These are phyloP conservation scores for Hyaloscypha bicolor DNA, from an alignment of 495 filamentous ascomycete species.

Conservation along the genomic window DNA sequence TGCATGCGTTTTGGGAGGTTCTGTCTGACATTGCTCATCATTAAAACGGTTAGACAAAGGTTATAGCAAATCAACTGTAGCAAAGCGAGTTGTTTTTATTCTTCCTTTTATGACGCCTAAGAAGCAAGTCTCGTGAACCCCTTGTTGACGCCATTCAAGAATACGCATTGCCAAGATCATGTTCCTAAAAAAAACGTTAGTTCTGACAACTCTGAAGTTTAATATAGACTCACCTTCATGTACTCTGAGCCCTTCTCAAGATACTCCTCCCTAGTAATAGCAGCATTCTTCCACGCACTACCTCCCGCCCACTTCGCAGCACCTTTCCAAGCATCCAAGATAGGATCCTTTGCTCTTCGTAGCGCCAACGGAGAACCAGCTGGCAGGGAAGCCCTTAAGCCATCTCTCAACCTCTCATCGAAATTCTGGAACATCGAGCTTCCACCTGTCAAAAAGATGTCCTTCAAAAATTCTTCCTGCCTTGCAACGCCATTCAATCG, in stretches of 20 bases:
- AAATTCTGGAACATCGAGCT: constrained; percentile 86
- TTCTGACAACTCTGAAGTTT: background rate
- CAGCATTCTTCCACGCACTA: constrained; percentile 47
- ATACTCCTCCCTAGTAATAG: constrained; percentile 74
- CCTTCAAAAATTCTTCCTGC: constrained; percentile 67
- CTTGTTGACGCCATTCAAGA: constrained; percentile 19
- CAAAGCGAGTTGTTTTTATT: background rate
- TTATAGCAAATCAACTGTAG: background rate
- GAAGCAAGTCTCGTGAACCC: background rate
- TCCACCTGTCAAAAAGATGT: constrained; percentile 95
- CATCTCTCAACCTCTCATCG: constrained; percentile 75
- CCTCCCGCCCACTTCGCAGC: constrained; percentile 74
- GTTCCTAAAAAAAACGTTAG: constrained; percentile 57
- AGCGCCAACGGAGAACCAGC: constrained; percentile 64
- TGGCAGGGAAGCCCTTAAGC: constrained; percentile 72
- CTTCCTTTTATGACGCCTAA: background rate
- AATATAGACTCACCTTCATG: constrained; percentile 65
- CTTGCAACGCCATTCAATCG: constrained; percentile 62
- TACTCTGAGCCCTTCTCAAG: constrained; percentile 84
- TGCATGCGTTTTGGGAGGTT: constrained; percentile 6
- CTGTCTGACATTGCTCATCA: background rate
- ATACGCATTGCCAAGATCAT: constrained; percentile 76
- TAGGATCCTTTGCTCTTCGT: constrained; percentile 68
- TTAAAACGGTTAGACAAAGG: background rate
- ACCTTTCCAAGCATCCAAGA: constrained; percentile 90